Evolutionary conservation across 805 yeast genomes (phyloP).

Genomic region (Cyberlindnera maclurae): DNA sequence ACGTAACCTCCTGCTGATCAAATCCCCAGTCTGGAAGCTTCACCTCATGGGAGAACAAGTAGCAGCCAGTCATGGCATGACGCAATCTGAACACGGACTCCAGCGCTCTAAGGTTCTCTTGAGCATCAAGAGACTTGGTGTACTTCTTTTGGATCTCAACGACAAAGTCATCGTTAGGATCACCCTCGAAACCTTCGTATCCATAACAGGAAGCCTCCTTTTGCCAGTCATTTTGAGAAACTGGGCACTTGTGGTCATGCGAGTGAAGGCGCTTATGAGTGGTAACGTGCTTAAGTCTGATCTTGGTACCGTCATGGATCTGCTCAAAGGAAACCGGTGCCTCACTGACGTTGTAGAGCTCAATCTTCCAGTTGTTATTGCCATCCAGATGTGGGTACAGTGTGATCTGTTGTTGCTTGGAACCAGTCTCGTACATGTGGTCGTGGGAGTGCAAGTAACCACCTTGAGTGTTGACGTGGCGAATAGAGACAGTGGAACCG

Average conservation of each 20-base stretch:
- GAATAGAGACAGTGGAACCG: conserved; percentile 58
- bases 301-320: conserved; percentile 59
- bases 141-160: conserved; percentile 59
- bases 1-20: conserved; percentile 78
- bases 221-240: conserved; percentile 72
- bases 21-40: conserved; percentile 81
- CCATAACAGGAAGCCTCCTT: conserved; percentile 78
- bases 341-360: conserved; percentile 53
- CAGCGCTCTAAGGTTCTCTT: conserved; percentile 51
- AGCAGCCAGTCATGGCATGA: conserved; percentile 77
- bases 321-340: conserved; percentile 55
- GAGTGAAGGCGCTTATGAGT: conserved; percentile 70
- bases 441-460: conserved; percentile 82
- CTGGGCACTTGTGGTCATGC: conserved; percentile 78
- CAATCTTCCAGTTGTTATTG: conserved; percentile 68
- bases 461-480: conserved; percentile 65
- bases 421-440: conserved; percentile 66
- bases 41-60: conserved; percentile 65
- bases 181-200: conserved; percentile 68
- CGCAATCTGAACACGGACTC: conserved; percentile 65
- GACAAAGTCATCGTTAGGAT: conserved; percentile 76
- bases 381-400: conserved; percentile 71
- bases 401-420: conserved; percentile 79
- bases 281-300: conserved; percentile 53
- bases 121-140: conserved; percentile 46